A percentile compares a stretch with the other conserved stretches of the same genome.
Conservation (phyloP, 2,329 filamentous ascomycete genomes). For the Calonectria hongkongensis region DNA sequence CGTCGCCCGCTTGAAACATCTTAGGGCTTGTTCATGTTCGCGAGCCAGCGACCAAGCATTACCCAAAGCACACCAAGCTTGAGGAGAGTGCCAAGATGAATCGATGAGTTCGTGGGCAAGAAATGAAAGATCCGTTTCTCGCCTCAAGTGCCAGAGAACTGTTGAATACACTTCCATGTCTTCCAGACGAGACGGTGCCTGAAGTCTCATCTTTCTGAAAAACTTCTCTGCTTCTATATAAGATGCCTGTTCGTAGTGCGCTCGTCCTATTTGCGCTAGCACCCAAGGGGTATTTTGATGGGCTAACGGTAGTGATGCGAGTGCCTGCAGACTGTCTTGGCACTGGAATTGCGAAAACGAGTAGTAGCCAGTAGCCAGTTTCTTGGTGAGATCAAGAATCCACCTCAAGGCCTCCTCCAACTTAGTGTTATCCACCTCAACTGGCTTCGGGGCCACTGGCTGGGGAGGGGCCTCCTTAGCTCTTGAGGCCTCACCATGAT, state of each 20-base stretch:
- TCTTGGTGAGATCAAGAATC: slow-evolving; percentile 87
- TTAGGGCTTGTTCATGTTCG: slow-evolving; percentile 95
- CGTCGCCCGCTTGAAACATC: slow-evolving; percentile 95
- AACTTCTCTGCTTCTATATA: slow-evolving; percentile 91
- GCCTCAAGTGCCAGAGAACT: slow-evolving; percentile 98
- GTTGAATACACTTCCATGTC: slow-evolving; percentile 99
- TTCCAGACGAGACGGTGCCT: slow-evolving; percentile 88
- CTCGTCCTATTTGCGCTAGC: slow-evolving; percentile 90
- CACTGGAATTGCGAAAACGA: slow-evolving; percentile 87
- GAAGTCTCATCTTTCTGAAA: slow-evolving; percentile 85
- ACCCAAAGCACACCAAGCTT: slow-evolving; percentile 96
- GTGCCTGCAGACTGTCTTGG: slow-evolving; percentile 83
- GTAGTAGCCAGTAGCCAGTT: slow-evolving; percentile 87
- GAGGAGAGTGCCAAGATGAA: slow-evolving; percentile 89
- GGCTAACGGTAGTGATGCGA: slow-evolving; percentile 79
- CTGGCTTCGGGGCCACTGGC: slow-evolving; percentile 61
- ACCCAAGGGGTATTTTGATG: slow-evolving; percentile 97
- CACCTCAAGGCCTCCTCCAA: slow-evolving; percentile 85
- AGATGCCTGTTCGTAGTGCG: slow-evolving; percentile 91
- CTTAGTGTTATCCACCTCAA: slow-evolving; percentile 74
- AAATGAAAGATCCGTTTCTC: slow-evolving; percentile 93
- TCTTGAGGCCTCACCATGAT: slow-evolving; percentile 77
- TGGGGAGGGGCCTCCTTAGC: slow-evolving; percentile 65
- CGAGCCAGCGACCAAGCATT: slow-evolving; percentile 95
- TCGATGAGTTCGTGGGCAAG: slow-evolving; percentile 94